Conservation (phyloP, 208 protist genomes). For the Trypanosoma cruzi region DNA sequence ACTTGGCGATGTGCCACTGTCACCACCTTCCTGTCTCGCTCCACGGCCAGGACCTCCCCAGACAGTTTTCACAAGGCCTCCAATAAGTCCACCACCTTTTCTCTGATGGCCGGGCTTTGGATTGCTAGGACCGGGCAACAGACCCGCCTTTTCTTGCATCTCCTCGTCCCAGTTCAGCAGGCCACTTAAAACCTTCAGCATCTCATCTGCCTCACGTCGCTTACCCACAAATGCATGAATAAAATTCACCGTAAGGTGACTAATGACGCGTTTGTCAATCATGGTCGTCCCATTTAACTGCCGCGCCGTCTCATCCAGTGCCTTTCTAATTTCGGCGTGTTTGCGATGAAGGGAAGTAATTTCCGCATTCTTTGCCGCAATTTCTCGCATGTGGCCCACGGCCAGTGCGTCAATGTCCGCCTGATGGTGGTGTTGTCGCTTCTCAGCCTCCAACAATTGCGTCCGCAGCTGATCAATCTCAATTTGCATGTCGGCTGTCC, state of each 20-base stretch:
- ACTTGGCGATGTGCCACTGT: conserved; percentile 4
- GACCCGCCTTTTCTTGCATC: conserved; percentile 72
- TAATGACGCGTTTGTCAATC: conserved; percentile 85
- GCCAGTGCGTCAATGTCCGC: conserved; percentile 20
- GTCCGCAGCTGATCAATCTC: conserved; percentile 52
- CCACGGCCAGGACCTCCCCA: conserved; percentile 29
- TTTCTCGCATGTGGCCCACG: conserved; percentile 23
- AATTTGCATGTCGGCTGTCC: conserved; percentile 37
- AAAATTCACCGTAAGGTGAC: conserved; percentile 84
- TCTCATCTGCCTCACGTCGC: conserved; percentile 59
- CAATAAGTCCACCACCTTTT: conserved; percentile 20
- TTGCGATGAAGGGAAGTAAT: conserved; percentile 75
- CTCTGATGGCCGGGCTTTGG: conserved; percentile 36
- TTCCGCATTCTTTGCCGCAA: conserved; percentile 64
- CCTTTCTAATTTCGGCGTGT: conserved; percentile 65
- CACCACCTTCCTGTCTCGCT: not conserved
- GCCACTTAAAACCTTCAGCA: conserved; percentile 76
- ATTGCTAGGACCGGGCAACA: conserved; percentile 76
- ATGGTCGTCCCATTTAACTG: conserved; percentile 61
- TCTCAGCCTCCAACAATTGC: conserved; percentile 27
- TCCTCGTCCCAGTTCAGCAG: conserved; percentile 82
- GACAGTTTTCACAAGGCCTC: conserved; percentile 27
- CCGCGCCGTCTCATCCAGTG: conserved; percentile 58
- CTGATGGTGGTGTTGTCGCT: conserved; percentile 34
- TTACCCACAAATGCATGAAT: conserved; percentile 69